These are phyloP conservation scores for Solanum tarapatanum DNA, from an alignment of 257 asterid species.

Conservation along the genomic window DNA sequence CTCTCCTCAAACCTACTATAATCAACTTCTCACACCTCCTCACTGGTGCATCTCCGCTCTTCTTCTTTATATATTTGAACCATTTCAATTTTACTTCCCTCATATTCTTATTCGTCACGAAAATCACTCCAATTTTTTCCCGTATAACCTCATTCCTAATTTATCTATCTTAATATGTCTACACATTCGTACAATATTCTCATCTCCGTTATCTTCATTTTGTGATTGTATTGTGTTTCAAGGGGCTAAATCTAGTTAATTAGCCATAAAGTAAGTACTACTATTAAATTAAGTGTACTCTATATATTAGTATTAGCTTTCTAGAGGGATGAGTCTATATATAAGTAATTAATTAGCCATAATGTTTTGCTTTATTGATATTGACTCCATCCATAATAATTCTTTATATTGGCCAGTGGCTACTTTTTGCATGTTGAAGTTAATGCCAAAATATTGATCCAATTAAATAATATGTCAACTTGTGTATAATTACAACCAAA, in stretches of 20 bases:
- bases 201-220: neutral
- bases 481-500: neutral
- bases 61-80: neutral
- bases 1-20: neutral
- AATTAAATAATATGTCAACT: neutral
- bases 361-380: neutral
- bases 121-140: neutral
- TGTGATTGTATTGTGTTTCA: neutral
- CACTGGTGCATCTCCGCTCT: neutral
- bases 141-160: neutral
- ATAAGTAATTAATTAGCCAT: neutral
- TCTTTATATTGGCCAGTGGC: neutral
- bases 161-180: neutral
- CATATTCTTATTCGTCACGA: neutral
- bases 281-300: neutral
- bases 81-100: neutral
- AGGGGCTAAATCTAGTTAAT: neutral
- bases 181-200: no score
- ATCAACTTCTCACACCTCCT: neutral
- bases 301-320: neutral
- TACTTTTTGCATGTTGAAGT: neutral
- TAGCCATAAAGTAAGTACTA: neutral
- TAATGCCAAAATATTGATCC: neutral
- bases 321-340: neutral
- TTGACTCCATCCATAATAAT: neutral